A percentile compares a stretch with the other conserved stretches of the same genome.
phyloP scores from a whole-genome alignment of 1,139 yeast genomes.

The Pichia kudriavzevii region DNA sequence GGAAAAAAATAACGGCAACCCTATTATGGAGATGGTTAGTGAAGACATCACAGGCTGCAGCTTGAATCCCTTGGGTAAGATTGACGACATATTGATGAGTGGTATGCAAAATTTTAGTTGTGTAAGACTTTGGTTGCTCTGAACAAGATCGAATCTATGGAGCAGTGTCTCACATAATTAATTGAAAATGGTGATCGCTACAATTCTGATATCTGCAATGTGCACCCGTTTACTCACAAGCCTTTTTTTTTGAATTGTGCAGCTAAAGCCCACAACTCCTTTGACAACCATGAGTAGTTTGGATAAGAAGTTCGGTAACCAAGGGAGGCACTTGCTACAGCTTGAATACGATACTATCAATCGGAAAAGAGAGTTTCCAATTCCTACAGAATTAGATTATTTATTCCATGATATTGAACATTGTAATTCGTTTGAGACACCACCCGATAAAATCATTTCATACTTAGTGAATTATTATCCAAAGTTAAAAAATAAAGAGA shows the following conservation, averaged over 20 bases:
- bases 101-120: slow-evolving; percentile 15
- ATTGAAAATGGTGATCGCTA: too few species aligned
- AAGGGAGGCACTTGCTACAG: slow-evolving; percentile 4
- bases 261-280: too few species aligned
- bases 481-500: slow-evolving; percentile 48
- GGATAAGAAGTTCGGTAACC: slow-evolving; percentile 17
- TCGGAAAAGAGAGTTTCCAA: slow-evolving; percentile 1
- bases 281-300: too few species aligned
- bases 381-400: slow-evolving; percentile 41
- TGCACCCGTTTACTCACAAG: too few species aligned
- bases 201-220: too few species aligned
- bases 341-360: not conserved
- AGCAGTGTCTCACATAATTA: too few species aligned
- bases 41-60: slow-evolving; percentile 43
- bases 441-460: slow-evolving; percentile 38
- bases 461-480: slow-evolving; percentile 57
- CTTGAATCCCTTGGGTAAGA: slow-evolving; percentile 47
- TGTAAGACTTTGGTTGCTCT: too few species aligned
- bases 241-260: too few species aligned
- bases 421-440: slow-evolving; percentile 31
- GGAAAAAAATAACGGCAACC: slow-evolving; percentile 46
- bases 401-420: slow-evolving; percentile 38
- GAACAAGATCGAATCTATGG: too few species aligned
- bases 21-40: slow-evolving; percentile 36
- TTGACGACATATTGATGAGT: slow-evolving; percentile 2